A percentile compares a stretch with the other conserved stretches of the same genome.
Evolutionary conservation across 345 rosid genomes (phyloP).

Genomic region (Psidium guajava): DNA sequence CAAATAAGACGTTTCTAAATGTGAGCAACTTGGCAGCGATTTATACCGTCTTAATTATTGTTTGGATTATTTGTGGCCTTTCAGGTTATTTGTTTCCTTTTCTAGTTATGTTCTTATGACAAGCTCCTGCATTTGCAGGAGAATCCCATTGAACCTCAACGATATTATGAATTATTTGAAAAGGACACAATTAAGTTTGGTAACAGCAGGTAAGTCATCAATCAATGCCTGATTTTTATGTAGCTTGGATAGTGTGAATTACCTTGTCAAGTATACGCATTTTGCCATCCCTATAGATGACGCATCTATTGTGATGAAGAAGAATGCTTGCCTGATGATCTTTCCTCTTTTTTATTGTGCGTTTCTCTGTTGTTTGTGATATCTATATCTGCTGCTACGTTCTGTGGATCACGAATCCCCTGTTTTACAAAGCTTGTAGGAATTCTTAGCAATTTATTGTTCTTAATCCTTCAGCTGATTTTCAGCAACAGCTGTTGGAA

Average conservation of each 20-base stretch:
- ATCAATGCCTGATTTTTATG: neutral
- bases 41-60: neutral
- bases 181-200: constrained; percentile 94
- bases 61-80: neutral
- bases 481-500: neutral
- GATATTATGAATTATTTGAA: constrained; percentile 88
- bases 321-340: neutral
- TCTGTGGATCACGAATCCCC: neutral
- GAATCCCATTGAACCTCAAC: constrained; percentile 72
- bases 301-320: neutral
- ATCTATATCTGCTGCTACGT: neutral
- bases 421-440: neutral
- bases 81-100: neutral
- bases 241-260: neutral
- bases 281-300: neutral
- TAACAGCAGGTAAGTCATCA: constrained; percentile 62
- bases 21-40: constrained; percentile 31
- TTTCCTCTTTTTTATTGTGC: neutral
- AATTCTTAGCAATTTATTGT: neutral
- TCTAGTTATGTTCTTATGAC: constrained; percentile 5
- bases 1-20: constrained; percentile 82
- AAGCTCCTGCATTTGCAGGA: constrained; percentile 41
- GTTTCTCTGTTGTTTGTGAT: neutral
- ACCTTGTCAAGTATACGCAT: neutral
- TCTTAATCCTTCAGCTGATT: neutral